A percentile compares a stretch with the other conserved stretches of the same genome.
These are phyloP conservation scores for Eucalyptus leucophloia DNA, from an alignment of 345 rosid genomes.

Conservation along the genomic window DNA sequence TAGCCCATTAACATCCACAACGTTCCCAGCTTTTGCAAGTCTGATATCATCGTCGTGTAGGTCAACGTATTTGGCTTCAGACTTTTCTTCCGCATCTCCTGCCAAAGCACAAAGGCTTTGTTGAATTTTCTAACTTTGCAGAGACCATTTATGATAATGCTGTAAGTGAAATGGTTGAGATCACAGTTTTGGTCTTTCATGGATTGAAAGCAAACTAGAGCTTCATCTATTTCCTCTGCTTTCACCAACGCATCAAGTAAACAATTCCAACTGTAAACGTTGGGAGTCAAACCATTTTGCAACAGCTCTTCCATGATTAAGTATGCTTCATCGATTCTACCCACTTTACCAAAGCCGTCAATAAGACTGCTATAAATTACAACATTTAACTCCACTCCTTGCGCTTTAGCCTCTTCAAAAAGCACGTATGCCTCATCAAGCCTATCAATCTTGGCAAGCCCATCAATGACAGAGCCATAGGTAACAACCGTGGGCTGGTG, in stretches of 20 bases:
- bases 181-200: slow-evolving; percentile 68
- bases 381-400: slow-evolving; percentile 56
- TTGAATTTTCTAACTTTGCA: slow-evolving; percentile 79
- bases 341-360: slow-evolving; percentile 95
- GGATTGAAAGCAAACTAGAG: slow-evolving; percentile 73
- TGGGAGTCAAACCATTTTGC: slow-evolving; percentile 87
- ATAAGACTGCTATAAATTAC: slow-evolving; percentile 81
- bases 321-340: slow-evolving; percentile 95
- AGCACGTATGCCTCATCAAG: slow-evolving; percentile 98
- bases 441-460: slow-evolving; percentile 86
- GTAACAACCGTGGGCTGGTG: slow-evolving; percentile 78
- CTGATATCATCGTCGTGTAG: slow-evolving; percentile 77
- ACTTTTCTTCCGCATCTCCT: slow-evolving; percentile 88
- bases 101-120: slow-evolving; percentile 97
- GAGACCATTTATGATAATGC: slow-evolving; percentile 81
- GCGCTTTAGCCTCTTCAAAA: slow-evolving; percentile 90
- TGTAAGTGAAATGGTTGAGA: slow-evolving; percentile 66
- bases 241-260: slow-evolving; percentile 84
- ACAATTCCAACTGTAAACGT: slow-evolving; percentile 87
- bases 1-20: slow-evolving; percentile 51
- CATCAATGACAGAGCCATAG: slow-evolving; percentile 83
- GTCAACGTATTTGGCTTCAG: slow-evolving; percentile 59
- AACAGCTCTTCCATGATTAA: slow-evolving; percentile 86
- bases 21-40: slow-evolving; percentile 85
- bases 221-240: slow-evolving; percentile 84